phyloP scores from a whole-genome alignment of 352 stramenopile species.

The Detonula confervacea region DNA sequence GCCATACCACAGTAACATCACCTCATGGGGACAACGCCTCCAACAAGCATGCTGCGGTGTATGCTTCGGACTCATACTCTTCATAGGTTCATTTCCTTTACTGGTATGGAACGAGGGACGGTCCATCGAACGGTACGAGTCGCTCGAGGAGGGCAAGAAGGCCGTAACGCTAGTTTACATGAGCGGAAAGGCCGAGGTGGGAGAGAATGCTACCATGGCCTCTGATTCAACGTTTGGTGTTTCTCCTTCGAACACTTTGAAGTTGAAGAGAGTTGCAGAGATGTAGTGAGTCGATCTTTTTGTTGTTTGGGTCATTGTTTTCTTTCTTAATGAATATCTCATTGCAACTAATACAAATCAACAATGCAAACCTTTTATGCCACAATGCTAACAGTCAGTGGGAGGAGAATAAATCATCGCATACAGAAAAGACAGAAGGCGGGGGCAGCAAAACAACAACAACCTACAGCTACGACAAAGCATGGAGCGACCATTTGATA shows the following conservation, averaged over 20 bases:
- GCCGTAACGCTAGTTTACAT: neutral
- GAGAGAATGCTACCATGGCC: neutral
- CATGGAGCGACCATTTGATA: slow-evolving; percentile 19
- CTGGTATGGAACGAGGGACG: slow-evolving; percentile 53
- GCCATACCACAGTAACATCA: neutral
- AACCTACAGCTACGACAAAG: slow-evolving; percentile 40
- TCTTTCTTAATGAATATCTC: too few relatives aligned
- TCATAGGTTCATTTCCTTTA: slow-evolving; percentile 30
- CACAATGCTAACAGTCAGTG: neutral
- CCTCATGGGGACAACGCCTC: neutral
- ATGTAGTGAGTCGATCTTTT: neutral
- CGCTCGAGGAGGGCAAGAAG: slow-evolving; percentile 34
- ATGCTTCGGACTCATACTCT: slow-evolving; percentile 32
- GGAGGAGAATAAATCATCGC: neutral
- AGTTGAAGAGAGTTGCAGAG: neutral
- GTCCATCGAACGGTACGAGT: slow-evolving; percentile 29
- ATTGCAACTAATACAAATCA: too few relatives aligned
- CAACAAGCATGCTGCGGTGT: slow-evolving; percentile 15
- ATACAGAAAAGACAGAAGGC: slow-evolving; percentile 4
- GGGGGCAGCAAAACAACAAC: slow-evolving; percentile 41
- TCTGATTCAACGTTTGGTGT: slow-evolving; percentile 2
- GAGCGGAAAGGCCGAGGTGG: neutral
- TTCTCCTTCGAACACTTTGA: neutral
- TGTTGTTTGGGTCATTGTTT: too few relatives aligned
- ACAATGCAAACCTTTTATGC: too few relatives aligned